phyloP scores from a whole-genome alignment of 352 stramenopile genomes.

The Pythium utonaiense region DNA sequence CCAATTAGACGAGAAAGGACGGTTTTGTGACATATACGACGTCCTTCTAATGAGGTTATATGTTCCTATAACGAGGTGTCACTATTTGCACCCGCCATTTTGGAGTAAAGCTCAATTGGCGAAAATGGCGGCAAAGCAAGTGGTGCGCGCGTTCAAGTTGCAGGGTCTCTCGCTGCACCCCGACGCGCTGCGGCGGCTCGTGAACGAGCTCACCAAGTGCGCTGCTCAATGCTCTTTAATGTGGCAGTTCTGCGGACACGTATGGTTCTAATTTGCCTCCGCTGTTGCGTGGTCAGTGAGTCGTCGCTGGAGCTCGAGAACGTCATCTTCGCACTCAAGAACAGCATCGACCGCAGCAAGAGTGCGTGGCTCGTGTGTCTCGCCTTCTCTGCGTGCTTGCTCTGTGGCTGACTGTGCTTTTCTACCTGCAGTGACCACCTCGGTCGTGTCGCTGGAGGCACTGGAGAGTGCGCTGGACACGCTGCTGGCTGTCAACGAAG shows the following conservation, averaged over 20 bases:
- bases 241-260: neutral
- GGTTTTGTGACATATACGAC: constrained; percentile 14
- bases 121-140: constrained; percentile 66
- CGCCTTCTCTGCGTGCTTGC: neutral
- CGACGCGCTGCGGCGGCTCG: constrained; percentile 60
- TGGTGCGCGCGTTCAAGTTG: constrained; percentile 83
- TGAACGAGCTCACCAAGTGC: constrained; percentile 62
- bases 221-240: neutral
- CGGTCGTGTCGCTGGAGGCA: constrained; percentile 77
- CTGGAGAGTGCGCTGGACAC: constrained; percentile 82
- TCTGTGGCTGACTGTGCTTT: neutral
- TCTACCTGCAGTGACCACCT: constrained; percentile 55
- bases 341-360: constrained; percentile 87
- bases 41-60: constrained; percentile 5
- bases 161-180: constrained; percentile 78
- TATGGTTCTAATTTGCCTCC: neutral
- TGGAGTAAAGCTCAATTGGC: neutral
- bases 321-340: constrained; percentile 85
- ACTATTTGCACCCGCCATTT: constrained; percentile 1
- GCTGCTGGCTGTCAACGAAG: constrained; percentile 67
- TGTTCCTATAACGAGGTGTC: constrained; percentile 4
- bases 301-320: constrained; percentile 73
- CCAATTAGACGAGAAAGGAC: constrained; percentile 37
- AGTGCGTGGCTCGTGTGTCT: constrained; percentile 34
- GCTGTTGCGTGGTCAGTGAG: constrained; percentile 35